Evolutionary conservation across 805 yeast species (phyloP).

Genomic region (Wickerhamomyces rabaulensis): DNA sequence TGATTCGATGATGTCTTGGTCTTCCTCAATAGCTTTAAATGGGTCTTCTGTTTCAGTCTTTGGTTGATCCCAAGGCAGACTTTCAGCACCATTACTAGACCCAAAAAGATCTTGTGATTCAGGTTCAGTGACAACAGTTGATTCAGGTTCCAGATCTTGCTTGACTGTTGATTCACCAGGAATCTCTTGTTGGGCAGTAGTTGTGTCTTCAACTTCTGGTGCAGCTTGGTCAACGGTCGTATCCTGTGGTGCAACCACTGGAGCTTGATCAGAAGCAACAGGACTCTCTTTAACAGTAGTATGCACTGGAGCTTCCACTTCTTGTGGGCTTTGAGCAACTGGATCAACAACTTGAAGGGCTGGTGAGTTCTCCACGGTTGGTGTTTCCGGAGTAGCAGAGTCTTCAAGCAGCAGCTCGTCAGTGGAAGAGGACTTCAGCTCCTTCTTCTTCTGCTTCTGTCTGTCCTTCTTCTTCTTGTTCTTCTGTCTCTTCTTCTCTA

Average conservation of each 20-base stretch:
- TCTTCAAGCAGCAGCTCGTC: not conserved
- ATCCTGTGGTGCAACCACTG: not conserved
- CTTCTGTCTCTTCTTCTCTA: slow-evolving; percentile 4
- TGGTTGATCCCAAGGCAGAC: slow-evolving; percentile 1
- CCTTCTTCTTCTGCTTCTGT: slow-evolving; percentile 5
- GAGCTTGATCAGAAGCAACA: not conserved
- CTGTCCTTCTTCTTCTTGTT: slow-evolving; percentile 6
- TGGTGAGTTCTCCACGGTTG: not conserved
- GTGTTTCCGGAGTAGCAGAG: not conserved
- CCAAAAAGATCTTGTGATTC: slow-evolving; percentile 3
- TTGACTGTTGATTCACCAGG: not conserved
- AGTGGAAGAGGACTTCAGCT: not conserved
- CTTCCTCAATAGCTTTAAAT: not conserved
- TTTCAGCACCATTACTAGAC: not conserved
- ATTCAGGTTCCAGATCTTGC: not conserved
- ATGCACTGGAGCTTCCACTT: not conserved
- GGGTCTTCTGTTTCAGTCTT: not conserved
- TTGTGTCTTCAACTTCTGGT: not conserved
- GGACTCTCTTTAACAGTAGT: not conserved
- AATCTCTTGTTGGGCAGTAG: not conserved
- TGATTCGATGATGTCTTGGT: not conserved
- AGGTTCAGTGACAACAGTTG: not conserved
- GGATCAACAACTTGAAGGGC: not conserved
- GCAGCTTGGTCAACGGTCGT: not conserved
- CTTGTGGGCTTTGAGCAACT: not conserved